Conservation (phyloP, 2,329 filamentous ascomycete species). For the Aaosphaeria pasadenensis region DNA sequence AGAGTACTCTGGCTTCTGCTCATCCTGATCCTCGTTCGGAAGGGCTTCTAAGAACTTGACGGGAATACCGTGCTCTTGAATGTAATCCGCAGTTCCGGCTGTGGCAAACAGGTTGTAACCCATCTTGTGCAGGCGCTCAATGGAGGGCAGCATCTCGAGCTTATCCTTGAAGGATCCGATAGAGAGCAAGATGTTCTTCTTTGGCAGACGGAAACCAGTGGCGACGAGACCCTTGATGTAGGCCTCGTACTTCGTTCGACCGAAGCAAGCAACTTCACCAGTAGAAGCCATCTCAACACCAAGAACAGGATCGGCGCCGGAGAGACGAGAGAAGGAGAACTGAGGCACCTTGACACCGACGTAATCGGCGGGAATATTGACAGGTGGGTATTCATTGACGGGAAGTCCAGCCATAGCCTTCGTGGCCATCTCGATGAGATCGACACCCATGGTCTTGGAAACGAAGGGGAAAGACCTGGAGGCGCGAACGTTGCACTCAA, state of each 20-base stretch:
- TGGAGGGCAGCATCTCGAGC: constrained; percentile 91
- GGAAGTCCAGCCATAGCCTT: constrained; percentile 90
- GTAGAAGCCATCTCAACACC: constrained; percentile 99
- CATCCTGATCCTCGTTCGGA: constrained; percentile 57
- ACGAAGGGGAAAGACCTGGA: constrained; percentile 97
- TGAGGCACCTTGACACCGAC: constrained; percentile 98
- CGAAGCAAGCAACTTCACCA: constrained; percentile 96
- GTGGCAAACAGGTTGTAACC: constrained; percentile 97
- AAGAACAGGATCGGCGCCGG: constrained; percentile 90
- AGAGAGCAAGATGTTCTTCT: constrained; percentile 91
- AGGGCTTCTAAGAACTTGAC: constrained; percentile 94
- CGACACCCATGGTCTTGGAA: constrained; percentile 96
- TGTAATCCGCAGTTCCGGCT: constrained; percentile 92
- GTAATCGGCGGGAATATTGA: constrained; percentile 72
- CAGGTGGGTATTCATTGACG: constrained; percentile 76
- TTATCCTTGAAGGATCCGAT: constrained; percentile 99
- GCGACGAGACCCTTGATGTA: constrained; percentile 96
- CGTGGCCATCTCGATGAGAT: constrained; percentile 97
- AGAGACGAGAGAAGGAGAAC: constrained; percentile 97
- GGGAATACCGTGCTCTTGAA: constrained; percentile 86
- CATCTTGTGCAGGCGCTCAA: constrained; percentile 82
- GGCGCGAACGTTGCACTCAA: constrained; percentile 96
- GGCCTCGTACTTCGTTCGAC: constrained; percentile 92
- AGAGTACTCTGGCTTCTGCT: constrained; percentile 93
- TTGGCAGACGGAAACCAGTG: constrained; percentile 93